These are phyloP conservation scores for Plectosphaerella sp. DNA, from an alignment of 2,329 filamentous ascomycete species.

Conservation along the genomic window DNA sequence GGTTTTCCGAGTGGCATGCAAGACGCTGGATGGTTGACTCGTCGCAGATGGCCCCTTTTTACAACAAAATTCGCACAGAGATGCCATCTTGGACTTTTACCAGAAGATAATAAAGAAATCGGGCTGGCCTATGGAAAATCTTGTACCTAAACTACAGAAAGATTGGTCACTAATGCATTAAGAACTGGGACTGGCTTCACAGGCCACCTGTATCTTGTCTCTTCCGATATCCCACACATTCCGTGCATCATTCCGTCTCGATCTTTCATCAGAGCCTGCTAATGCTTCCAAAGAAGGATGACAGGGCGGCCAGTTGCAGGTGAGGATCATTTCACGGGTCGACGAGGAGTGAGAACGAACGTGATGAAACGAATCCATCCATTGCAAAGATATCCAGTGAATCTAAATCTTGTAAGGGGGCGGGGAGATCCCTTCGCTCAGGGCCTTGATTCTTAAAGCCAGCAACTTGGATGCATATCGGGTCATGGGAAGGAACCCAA, in stretches of 20 bases:
- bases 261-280: too few relatives aligned
- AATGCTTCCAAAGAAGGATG: too few relatives aligned
- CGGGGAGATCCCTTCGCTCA: constrained; percentile 11
- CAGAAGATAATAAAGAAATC: neutral
- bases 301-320: too few relatives aligned
- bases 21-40: too few relatives aligned
- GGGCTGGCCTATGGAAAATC: neutral
- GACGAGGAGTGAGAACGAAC: too few relatives aligned
- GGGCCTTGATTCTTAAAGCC: constrained; percentile 23
- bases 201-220: too few relatives aligned
- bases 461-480: constrained; percentile 7
- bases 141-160: neutral
- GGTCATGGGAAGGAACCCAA: constrained; percentile 19
- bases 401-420: constrained; percentile 10
- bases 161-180: neutral
- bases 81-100: neutral
- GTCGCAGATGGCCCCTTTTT: constrained; percentile 7
- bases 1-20: too few relatives aligned
- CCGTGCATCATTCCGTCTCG: too few relatives aligned
- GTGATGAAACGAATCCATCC: neutral
- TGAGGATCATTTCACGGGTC: too few relatives aligned
- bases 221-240: too few relatives aligned
- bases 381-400: neutral
- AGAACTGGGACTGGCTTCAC: neutral
- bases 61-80: neutral